Base-by-base conservation (phyloP, 345 rosid species). In the Excoecaria agallocha region DNA sequence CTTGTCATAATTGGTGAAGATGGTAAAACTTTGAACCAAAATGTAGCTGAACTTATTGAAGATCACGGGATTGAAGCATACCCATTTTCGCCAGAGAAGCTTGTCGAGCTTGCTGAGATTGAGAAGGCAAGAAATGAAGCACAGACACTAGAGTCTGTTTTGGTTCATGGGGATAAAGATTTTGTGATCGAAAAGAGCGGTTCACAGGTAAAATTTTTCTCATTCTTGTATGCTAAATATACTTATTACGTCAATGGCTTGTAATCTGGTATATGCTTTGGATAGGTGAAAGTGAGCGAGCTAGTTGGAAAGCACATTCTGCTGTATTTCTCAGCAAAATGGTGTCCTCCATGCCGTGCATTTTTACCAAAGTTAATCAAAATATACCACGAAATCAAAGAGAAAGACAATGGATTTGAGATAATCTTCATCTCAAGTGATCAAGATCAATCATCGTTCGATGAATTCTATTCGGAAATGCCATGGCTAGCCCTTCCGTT, bases 401-500 rank as follows among this genome's bases (percentile, higher is more conserved):
- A 67, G 3, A 71, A 37, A 0, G 84, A 80, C 43, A n/a, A 68
- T 51, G 82, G 82, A 38, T 81, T 81, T 12, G 86, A 86, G 63
- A 71, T 82, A 12, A 77, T 86, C 30, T 83, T 83, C 56, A 77
- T 86, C 59, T 86, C 89, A 24, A 79, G 86, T 3, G 87, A 86
- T 75, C 72, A 3, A 13, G 84, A 86, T 71, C 74, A 86, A 54
- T 43, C 80, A 19, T 68, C 86, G 52, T 86, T 79, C 9, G 73
- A 74, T 0, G 71, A 76, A 0, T 84, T 48, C 69, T 86, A 75
- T 41, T 69, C 85, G 0, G 65, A 43, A 43, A 86, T 84, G 89
- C 89, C 87, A 0, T 84, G 85, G 89, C 48, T 86, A 38, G 76
- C 84, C 25, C 83, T 86, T 13, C 89, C 86, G 8, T 82, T 74